A percentile compares a stretch with the other conserved stretches of the same genome.
Evolutionary conservation across 2,329 filamentous ascomycete species (phyloP).

Genomic region (Diaporthe citriasiana): DNA sequence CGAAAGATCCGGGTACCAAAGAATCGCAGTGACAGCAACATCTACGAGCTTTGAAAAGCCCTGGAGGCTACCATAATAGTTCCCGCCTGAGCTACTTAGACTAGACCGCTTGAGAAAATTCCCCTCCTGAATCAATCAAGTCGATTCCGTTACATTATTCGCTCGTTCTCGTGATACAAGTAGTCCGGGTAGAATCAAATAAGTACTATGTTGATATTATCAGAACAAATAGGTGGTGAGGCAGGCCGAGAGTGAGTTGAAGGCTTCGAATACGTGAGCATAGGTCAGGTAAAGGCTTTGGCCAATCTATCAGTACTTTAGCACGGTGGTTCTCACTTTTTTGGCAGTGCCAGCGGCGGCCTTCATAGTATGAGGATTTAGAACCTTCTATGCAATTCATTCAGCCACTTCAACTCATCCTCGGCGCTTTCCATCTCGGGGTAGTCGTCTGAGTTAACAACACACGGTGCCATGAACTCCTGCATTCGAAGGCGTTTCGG

Average conservation of each 20-base stretch:
- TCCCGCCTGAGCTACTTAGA: too few relatives aligned
- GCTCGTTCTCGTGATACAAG: background rate
- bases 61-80: too few relatives aligned
- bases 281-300: background rate
- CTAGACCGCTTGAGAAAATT: background rate
- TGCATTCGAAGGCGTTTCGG: constrained; percentile 24
- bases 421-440: constrained; percentile 24
- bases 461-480: constrained; percentile 6
- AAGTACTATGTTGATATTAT: background rate
- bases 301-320: background rate
- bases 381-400: background rate
- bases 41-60: too few relatives aligned
- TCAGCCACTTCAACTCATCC: constrained; percentile 23
- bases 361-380: background rate
- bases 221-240: too few relatives aligned
- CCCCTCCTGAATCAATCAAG: background rate
- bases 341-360: background rate
- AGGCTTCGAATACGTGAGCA: background rate
- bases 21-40: too few relatives aligned
- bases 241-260: background rate
- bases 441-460: constrained; percentile 7
- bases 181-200: background rate
- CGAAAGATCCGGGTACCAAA: too few relatives aligned
- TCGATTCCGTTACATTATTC: background rate
- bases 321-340: background rate